phyloP scores from a whole-genome alignment of 805 yeast genomes.

The Isabelozyma rhagii region DNA sequence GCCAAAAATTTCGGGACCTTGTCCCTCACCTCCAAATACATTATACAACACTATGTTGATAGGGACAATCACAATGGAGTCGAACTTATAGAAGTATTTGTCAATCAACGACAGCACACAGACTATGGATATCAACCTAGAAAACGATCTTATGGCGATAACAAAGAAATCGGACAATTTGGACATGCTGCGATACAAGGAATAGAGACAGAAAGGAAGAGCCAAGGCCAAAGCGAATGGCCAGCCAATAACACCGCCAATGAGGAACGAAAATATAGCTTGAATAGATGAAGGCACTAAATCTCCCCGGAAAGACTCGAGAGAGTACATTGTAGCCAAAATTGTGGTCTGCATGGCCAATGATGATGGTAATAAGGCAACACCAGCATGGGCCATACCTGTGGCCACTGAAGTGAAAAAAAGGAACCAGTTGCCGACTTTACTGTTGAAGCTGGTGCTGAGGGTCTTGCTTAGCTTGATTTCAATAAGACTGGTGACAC shows the following conservation, averaged over 20 bases:
- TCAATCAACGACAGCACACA: slow-evolving; percentile 46
- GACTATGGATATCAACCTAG: slow-evolving; percentile 13
- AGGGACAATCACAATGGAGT: slow-evolving; percentile 62
- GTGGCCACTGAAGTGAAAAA: slow-evolving; percentile 62
- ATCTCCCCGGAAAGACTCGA: slow-evolving; percentile 14
- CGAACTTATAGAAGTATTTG: slow-evolving; percentile 53
- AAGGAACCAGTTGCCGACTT: slow-evolving; percentile 58
- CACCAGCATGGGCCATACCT: slow-evolving; percentile 87
- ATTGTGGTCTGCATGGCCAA: slow-evolving; percentile 55
- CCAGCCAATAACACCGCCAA: slow-evolving; percentile 90
- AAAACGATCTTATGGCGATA: not conserved
- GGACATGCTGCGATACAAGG: slow-evolving; percentile 6
- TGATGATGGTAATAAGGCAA: slow-evolving; percentile 80
- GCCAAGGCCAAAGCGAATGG: slow-evolving; percentile 74
- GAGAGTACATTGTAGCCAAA: slow-evolving; percentile 40
- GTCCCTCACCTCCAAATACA: slow-evolving; percentile 60
- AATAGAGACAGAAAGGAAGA: slow-evolving; percentile 52
- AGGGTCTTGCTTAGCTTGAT: slow-evolving; percentile 45
- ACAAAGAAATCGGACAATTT: slow-evolving; percentile 1
- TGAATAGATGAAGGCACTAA: slow-evolving; percentile 5
- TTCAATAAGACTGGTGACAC: slow-evolving; percentile 50
- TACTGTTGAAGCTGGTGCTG: slow-evolving; percentile 24
- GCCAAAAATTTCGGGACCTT: slow-evolving; percentile 92
- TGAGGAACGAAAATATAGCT: slow-evolving; percentile 42
- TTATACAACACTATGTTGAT: slow-evolving; percentile 81